phyloP scores from a whole-genome alignment of 2,329 filamentous ascomycete species.

The Hypoxylon sp. region DNA sequence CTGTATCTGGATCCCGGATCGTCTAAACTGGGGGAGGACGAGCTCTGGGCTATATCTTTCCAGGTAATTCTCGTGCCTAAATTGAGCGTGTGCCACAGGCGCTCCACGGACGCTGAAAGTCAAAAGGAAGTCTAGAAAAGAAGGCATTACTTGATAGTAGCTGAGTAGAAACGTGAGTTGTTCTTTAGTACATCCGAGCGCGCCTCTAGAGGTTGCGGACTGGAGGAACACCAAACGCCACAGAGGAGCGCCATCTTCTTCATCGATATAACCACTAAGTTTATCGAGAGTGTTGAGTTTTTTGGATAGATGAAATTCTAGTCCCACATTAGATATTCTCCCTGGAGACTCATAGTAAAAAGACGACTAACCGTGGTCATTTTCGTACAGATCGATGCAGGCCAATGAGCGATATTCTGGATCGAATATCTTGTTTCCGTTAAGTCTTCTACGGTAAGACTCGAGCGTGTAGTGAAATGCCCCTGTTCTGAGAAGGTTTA shows the following conservation, averaged over 20 bases:
- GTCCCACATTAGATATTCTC: neutral
- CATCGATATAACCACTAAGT: slow-evolving; percentile 19
- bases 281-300: slow-evolving; percentile 16
- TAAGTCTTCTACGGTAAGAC: slow-evolving; percentile 24
- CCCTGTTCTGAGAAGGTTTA: slow-evolving; percentile 37
- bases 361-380: slow-evolving; percentile 12
- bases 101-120: slow-evolving; percentile 34
- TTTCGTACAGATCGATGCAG: slow-evolving; percentile 31
- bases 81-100: slow-evolving; percentile 30
- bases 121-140: slow-evolving; percentile 45
- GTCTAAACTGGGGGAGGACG: slow-evolving; percentile 8
- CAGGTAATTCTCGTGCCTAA: slow-evolving; percentile 42
- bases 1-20: slow-evolving; percentile 43
- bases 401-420: slow-evolving; percentile 22
- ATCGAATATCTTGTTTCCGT: slow-evolving; percentile 30
- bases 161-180: slow-evolving; percentile 42
- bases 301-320: slow-evolving; percentile 6
- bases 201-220: slow-evolving; percentile 30
- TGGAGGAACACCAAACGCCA: slow-evolving; percentile 39
- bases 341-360: neutral
- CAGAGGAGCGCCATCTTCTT: slow-evolving; percentile 29
- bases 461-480: slow-evolving; percentile 35
- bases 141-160: slow-evolving; percentile 48
- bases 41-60: slow-evolving; percentile 21
- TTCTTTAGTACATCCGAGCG: slow-evolving; percentile 43